Percentiles rank a stretch among this genome's conserved stretches.
phyloP scores from a whole-genome alignment of 176 grass and related monocot species.

The Otatea glauca region DNA sequence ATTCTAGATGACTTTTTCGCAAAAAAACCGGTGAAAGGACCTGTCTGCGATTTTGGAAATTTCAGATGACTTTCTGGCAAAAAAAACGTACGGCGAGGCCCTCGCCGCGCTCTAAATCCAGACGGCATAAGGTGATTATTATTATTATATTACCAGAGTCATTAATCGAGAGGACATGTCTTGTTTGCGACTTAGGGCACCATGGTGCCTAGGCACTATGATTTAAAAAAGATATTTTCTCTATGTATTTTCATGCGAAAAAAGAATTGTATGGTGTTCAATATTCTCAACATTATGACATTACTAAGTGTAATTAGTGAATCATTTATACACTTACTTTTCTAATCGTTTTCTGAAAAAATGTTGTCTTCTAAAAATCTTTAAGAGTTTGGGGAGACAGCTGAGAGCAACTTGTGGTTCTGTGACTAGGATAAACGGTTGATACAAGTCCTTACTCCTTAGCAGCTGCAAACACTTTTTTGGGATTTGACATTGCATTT shows the following conservation, averaged over 20 bases:
- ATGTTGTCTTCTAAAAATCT: background rate
- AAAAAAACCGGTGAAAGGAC: too few species aligned
- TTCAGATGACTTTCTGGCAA: too few species aligned
- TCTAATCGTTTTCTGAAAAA: background rate
- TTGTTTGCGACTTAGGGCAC: background rate
- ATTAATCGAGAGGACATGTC: background rate
- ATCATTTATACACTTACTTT: background rate
- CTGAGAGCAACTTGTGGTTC: background rate
- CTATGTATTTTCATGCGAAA: too few species aligned
- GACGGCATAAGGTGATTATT: too few species aligned
- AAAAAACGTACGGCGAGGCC: too few species aligned
- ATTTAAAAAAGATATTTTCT: too few species aligned
- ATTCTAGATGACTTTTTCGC: too few species aligned
- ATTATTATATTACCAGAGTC: background rate
- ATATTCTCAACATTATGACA: background rate
- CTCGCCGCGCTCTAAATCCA: too few species aligned
- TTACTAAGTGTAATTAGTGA: background rate
- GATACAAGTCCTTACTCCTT: background rate
- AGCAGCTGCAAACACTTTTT: background rate
- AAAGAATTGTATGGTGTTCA: background rate
- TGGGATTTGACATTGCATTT: background rate
- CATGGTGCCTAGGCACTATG: too few species aligned
- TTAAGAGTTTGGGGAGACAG: background rate
- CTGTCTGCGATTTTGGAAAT: too few species aligned
- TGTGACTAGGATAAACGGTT: background rate